phyloP scores from a whole-genome alignment of 164 flowering plant genomes.

The Vitis amurensis region DNA sequence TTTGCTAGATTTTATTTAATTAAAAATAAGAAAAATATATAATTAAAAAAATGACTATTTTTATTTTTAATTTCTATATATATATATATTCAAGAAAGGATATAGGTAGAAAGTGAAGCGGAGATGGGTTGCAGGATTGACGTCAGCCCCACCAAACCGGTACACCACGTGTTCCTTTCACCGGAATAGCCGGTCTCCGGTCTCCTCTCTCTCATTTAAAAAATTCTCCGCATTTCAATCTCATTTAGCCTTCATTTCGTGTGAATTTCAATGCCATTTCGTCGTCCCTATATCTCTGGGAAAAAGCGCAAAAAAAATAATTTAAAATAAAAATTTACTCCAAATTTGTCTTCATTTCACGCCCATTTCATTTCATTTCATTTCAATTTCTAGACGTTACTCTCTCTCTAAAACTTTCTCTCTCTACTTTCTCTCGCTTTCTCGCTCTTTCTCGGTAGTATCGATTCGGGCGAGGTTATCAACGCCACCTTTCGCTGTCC shows the following conservation, averaged over 20 bases:
- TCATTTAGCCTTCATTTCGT: slow-evolving; percentile 22
- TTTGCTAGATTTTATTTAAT: no score
- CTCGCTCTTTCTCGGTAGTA: slow-evolving; percentile 1
- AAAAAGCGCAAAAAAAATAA: neutral
- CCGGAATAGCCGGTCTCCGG: slow-evolving; percentile 15
- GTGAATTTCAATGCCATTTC: slow-evolving; percentile 22
- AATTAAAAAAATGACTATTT: no score
- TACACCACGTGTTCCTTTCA: slow-evolving; percentile 1
- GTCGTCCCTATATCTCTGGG: neutral
- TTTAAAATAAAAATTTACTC: neutral
- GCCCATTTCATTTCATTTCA: slow-evolving; percentile 8
- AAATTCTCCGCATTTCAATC: neutral
- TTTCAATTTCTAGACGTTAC: slow-evolving; percentile 19
- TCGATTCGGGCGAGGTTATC: slow-evolving; percentile 5
- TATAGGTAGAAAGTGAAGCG: no score
- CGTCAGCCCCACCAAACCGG: slow-evolving; percentile 3
- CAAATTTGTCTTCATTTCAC: slow-evolving; percentile 8
- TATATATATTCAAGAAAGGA: no score
- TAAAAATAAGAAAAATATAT: no score
- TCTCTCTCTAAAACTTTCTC: slow-evolving; percentile 7
- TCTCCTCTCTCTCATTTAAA: neutral
- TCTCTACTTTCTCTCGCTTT: slow-evolving; percentile 5
- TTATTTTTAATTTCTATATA: no score
- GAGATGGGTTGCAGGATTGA: no score
- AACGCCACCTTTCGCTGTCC: neutral